Evolutionary conservation across 345 rosid species (phyloP).

Genomic region (Angophora floribunda): DNA sequence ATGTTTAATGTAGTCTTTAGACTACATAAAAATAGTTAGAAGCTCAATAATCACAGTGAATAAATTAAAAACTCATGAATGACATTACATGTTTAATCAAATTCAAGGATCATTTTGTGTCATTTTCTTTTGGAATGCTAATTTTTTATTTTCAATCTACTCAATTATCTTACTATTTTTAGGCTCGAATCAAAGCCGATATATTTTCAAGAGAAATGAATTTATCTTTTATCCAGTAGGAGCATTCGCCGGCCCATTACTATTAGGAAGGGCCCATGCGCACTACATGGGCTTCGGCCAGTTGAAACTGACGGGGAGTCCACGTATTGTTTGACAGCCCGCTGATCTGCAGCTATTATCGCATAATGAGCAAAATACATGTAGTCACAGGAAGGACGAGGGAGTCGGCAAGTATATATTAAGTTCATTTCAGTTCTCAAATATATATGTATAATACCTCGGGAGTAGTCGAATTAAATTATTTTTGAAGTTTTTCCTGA

Average conservation of each 20-base stretch:
- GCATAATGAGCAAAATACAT: not conserved
- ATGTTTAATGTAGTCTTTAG: too few relatives aligned
- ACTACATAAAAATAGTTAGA: too few relatives aligned
- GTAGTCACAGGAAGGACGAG: not conserved
- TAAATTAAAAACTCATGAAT: too few relatives aligned
- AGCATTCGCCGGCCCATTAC: not conserved
- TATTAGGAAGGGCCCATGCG: not conserved
- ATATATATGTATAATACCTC: not conserved
- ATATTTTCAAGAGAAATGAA: not conserved
- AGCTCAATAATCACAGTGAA: too few relatives aligned
- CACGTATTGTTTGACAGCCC: not conserved
- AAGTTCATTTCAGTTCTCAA: too few relatives aligned
- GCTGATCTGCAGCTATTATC: not conserved
- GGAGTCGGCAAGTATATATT: not conserved
- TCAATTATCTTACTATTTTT: not conserved
- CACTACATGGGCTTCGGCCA: too few relatives aligned
- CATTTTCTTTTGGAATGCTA: not conserved
- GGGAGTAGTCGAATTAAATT: fast-evolving
- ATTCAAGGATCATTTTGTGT: fast-evolving
- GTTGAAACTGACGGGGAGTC: not conserved
- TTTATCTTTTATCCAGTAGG: not conserved
- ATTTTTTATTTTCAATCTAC: not conserved
- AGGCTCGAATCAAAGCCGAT: not conserved
- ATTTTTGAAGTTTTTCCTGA: too few relatives aligned
- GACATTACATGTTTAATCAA: fast-evolving